phyloP scores from a whole-genome alignment of 495 filamentous ascomycete genomes.

The Pseudomonodictys pantanalensis region DNA sequence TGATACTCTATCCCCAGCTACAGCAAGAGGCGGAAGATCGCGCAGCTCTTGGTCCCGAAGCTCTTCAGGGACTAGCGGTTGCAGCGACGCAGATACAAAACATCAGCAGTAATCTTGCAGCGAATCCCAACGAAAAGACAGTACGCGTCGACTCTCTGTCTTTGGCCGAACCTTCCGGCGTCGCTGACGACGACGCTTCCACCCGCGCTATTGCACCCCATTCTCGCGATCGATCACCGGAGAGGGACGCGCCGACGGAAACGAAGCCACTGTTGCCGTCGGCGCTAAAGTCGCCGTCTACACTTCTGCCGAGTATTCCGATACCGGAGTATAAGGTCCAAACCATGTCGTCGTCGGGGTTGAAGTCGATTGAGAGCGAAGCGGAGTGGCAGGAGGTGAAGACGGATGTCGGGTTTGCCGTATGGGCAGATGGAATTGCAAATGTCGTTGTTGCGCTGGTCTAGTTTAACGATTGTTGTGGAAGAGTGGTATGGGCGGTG shows the following conservation, averaged over 20 bases:
- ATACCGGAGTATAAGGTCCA: conserved; percentile 10
- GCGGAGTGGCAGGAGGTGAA: conserved; percentile 13
- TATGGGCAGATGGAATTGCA: conserved; percentile 11
- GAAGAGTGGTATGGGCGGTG: neutral
- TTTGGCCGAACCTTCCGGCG: neutral
- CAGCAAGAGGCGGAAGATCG: neutral
- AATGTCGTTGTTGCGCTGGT: conserved; percentile 23
- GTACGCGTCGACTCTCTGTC: neutral
- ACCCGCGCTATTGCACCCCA: too few species aligned
- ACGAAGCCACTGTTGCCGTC: neutral
- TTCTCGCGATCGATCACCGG: too few species aligned
- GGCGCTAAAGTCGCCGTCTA: neutral
- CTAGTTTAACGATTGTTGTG: too few species aligned
- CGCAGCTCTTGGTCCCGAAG: conserved; percentile 15
- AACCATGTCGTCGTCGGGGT: conserved; percentile 4
- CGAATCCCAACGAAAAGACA: neutral
- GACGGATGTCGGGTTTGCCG: conserved; percentile 12
- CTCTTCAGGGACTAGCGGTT: conserved; percentile 24
- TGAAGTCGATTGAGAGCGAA: conserved; percentile 2
- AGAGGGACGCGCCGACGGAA: too few species aligned
- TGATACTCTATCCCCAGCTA: neutral
- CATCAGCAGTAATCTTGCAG: neutral
- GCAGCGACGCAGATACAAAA: conserved; percentile 19
- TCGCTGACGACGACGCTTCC: too few species aligned
- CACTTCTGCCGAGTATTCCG: neutral